Base-by-base conservation (phyloP, 2,329 filamentous ascomycete genomes). In the Alternaria solani region DNA sequence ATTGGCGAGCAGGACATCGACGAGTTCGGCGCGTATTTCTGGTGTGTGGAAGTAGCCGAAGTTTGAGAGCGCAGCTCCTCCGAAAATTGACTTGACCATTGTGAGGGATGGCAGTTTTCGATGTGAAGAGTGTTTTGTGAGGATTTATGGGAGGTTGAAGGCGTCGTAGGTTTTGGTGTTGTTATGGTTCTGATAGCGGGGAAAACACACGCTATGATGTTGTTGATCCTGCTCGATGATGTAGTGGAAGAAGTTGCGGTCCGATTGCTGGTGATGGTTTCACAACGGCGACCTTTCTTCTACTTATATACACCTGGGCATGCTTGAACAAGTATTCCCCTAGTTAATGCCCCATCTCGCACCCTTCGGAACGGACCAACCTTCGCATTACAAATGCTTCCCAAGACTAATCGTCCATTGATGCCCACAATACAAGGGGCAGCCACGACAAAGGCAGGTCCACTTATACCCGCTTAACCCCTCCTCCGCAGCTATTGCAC, bases 11-110 rank as follows among this genome's bases (percentile, higher is more conserved):
- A 77, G 67, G 32, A 73, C 38, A 30, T 75, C 70, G 20, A 78
- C 65, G 20, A 71, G 64, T 43, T 76, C 30, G 9, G 38, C 51
- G 23, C 63, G 60, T 5, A 43, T 18, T 41, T 70, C 66, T 3
- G 42, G 46, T 12, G 57, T 65, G 6, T 57, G 61, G 61, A 70
- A 69, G 46, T n/a, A 43, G 16, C 38, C 57, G 9, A 67, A 55
- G 25, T 65, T 56, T 20, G 61, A 65, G 44, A 80, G 55, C 41
- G 64, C 51, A 20, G 63, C 74, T 44, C 73, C 75, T 53, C 79
- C 79, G 41, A 79, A 79, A 42, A 80, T 69, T 20, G 65, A 67
- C 59, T 80, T 80, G 64, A 80, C 68, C 69, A 72, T 71, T 26
- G 28, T 66, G 54, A 18, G 23, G 30, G 52, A 7, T 47, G 23